Conservation (phyloP, 129 eudicot genomes). For the Dittrichia graveolens region DNA sequence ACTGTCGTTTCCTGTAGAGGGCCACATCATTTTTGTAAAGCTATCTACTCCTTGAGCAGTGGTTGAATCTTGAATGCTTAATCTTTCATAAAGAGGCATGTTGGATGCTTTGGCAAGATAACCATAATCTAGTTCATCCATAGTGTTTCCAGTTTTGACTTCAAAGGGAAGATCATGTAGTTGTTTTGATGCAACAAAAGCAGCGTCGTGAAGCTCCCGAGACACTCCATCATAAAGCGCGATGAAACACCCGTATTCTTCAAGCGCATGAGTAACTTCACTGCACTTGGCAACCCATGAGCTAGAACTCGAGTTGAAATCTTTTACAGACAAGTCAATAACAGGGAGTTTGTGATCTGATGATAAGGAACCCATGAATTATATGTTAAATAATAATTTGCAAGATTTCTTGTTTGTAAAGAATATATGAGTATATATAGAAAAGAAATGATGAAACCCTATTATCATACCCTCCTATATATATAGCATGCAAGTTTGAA, state of each 20-base stretch:
- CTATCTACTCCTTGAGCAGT: conserved; percentile 32
- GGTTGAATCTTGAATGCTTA: conserved; percentile 41
- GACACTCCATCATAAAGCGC: conserved; percentile 37
- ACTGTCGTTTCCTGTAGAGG: conserved; percentile 30
- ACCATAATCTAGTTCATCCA: conserved; percentile 33
- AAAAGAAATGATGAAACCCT: too few relatives aligned
- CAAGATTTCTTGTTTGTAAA: too few relatives aligned
- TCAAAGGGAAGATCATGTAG: conserved; percentile 46
- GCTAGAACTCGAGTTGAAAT: background rate
- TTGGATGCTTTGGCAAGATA: conserved; percentile 34
- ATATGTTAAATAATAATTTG: too few relatives aligned
- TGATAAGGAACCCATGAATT: too few relatives aligned
- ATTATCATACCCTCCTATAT: too few relatives aligned
- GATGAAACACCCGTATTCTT: conserved; percentile 46
- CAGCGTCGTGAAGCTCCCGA: conserved; percentile 34
- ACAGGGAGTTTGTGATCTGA: background rate
- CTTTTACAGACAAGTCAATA: background rate
- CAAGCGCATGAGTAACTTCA: conserved; percentile 41
- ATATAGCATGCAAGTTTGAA: too few relatives aligned
- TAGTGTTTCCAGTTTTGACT: conserved; percentile 32
- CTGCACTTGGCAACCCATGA: conserved; percentile 34
- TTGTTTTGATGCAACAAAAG: conserved; percentile 32
- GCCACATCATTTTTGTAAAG: conserved; percentile 52
- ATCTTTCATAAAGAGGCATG: conserved; percentile 45
- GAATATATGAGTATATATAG: too few relatives aligned